Evolutionary conservation across 345 rosid genomes (phyloP).

Genomic region (Moricandia moricandioides): DNA sequence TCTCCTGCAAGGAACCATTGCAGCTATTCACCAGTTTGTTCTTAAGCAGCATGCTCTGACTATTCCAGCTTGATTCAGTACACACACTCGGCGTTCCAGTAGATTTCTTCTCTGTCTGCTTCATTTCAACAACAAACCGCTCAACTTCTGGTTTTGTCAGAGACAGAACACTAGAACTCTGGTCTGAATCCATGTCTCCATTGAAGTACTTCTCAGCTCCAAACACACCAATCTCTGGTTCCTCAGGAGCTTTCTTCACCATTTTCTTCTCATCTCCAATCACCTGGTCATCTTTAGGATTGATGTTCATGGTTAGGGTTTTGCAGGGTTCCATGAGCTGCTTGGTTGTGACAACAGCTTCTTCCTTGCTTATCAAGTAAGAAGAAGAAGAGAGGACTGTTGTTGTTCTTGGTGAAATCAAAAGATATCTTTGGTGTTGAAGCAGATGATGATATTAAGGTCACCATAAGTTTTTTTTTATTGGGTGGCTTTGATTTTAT

Average conservation of each 20-base stretch:
- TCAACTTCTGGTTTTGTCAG: slow-evolving; percentile 30
- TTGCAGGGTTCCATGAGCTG: slow-evolving; percentile 40
- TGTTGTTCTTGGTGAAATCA: slow-evolving; percentile 30
- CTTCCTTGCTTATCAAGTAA: slow-evolving; percentile 47
- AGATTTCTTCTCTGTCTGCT: slow-evolving; percentile 19
- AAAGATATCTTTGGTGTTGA: slow-evolving; percentile 37
- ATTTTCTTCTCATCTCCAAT: not conserved
- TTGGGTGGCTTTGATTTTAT: not conserved
- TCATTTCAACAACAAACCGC: slow-evolving; percentile 11
- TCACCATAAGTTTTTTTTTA: slow-evolving; percentile 14
- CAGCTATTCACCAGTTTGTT: slow-evolving; percentile 24
- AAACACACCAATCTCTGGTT: slow-evolving; percentile 77
- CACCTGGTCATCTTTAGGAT: slow-evolving; percentile 10
- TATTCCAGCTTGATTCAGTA: slow-evolving; percentile 75
- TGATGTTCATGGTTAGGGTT: slow-evolving; percentile 19
- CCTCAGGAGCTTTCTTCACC: slow-evolving; percentile 44
- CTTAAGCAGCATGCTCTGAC: slow-evolving; percentile 58
- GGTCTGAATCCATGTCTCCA: slow-evolving; percentile 49
- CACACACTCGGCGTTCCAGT: slow-evolving; percentile 49
- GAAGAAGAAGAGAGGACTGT: slow-evolving; percentile 29
- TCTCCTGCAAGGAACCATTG: slow-evolving; percentile 27
- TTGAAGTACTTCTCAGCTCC: slow-evolving; percentile 86
- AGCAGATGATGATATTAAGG: slow-evolving; percentile 28
- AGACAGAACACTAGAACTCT: slow-evolving; percentile 42
- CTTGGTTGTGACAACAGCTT: slow-evolving; percentile 33